Percentiles rank a stretch among this genome's conserved stretches.
These are phyloP conservation scores for Sporothrix brunneoviolacea DNA, from an alignment of 2,329 filamentous ascomycete species.

Conservation along the genomic window DNA sequence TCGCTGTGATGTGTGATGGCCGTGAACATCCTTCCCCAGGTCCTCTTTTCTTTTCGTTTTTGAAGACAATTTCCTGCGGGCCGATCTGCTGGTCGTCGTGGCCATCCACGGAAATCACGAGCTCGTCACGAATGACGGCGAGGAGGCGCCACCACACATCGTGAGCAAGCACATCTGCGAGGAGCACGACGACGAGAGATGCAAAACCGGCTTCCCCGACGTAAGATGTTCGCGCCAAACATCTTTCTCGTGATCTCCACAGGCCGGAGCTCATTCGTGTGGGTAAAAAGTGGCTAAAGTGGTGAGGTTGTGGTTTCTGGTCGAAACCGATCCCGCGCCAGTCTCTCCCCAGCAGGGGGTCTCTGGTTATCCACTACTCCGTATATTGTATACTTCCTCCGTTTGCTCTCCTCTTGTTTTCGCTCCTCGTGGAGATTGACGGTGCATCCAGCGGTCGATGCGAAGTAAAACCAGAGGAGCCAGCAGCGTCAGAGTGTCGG, in stretches of 20 bases:
- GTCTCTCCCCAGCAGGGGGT: neutral
- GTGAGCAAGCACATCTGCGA: slow-evolving; percentile 8
- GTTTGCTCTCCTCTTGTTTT: too few species aligned
- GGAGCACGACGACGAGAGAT: neutral
- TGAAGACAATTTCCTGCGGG: neutral
- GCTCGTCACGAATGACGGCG: neutral
- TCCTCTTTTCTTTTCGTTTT: neutral
- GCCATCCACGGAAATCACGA: neutral
- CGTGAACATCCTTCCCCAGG: neutral
- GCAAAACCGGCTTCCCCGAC: neutral
- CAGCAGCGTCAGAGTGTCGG: neutral
- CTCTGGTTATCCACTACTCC: too few species aligned
- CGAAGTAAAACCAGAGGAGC: neutral
- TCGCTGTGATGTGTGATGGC: too few species aligned
- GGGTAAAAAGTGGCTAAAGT: slow-evolving; percentile 2
- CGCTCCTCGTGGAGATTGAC: slow-evolving; percentile 1
- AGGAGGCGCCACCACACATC: neutral
- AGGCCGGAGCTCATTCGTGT: slow-evolving; percentile 5
- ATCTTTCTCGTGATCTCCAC: slow-evolving; percentile 13
- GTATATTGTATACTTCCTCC: too few species aligned
- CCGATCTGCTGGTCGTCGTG: slow-evolving; percentile 1
- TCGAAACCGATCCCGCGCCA: slow-evolving; percentile 7
- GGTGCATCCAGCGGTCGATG: neutral
- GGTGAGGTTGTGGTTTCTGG: slow-evolving; percentile 4
- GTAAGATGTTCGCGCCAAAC: slow-evolving; percentile 16